Evolutionary conservation across 306 rosid genomes (phyloP).

Genomic region (Prosopis cineraria): DNA sequence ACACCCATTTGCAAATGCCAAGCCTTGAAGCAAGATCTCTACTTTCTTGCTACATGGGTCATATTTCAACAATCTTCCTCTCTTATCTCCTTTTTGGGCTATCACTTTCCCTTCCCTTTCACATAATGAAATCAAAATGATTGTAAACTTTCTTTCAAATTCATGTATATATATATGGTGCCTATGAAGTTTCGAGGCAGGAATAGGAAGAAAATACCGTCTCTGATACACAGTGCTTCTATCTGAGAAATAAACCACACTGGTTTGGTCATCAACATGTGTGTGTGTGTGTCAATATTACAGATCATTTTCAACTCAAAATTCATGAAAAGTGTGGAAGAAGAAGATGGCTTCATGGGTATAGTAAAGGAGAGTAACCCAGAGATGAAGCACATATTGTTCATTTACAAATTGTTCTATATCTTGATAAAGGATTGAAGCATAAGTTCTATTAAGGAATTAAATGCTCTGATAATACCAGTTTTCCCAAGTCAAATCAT

Average conservation of each 20-base stretch:
- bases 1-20: constrained; percentile 64
- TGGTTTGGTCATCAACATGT: constrained; percentile 48
- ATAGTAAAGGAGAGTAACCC: neutral
- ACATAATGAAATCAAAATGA: neutral
- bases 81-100: constrained; percentile 36
- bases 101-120: constrained; percentile 25
- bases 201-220: constrained; percentile 38
- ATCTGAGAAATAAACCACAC: constrained; percentile 54
- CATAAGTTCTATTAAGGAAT: neutral
- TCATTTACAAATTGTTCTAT: neutral
- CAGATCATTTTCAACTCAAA: neutral
- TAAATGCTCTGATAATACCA: neutral
- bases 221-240: constrained; percentile 49
- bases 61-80: constrained; percentile 50
- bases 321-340: neutral
- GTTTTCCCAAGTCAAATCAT: neutral
- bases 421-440: neutral
- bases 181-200: neutral
- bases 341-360: neutral
- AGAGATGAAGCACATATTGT: neutral
- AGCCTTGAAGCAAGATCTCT: constrained; percentile 36
- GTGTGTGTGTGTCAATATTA: neutral
- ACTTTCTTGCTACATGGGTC: constrained; percentile 19
- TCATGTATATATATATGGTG: too few relatives aligned
- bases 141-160: neutral